These are phyloP conservation scores for Brasenia schreberi DNA, from an alignment of 164 flowering plant species.

Conservation along the genomic window DNA sequence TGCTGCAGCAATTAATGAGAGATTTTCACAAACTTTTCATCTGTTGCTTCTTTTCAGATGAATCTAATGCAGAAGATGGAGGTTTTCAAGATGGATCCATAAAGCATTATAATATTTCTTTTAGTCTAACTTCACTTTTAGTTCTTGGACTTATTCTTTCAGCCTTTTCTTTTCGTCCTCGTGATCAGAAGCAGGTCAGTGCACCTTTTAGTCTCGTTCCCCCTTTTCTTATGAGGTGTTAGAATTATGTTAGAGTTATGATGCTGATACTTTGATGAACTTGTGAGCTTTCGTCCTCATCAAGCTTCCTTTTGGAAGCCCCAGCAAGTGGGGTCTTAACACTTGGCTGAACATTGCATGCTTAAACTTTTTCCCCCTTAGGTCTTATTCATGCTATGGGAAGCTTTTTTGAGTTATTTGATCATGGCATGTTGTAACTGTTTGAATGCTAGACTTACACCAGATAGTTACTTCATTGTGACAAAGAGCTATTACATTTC, in stretches of 20 bases:
- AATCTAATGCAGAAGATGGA: slow-evolving; percentile 40
- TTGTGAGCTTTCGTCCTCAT: neutral
- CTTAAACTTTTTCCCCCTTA: neutral
- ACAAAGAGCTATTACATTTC: too few species aligned
- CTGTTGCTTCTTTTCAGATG: slow-evolving; percentile 26
- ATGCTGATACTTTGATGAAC: too few species aligned
- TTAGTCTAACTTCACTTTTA: slow-evolving; percentile 31
- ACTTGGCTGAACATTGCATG: neutral
- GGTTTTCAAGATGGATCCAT: slow-evolving; percentile 38
- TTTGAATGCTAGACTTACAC: too few species aligned
- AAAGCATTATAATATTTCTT: slow-evolving; percentile 31
- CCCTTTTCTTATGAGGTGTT: neutral
- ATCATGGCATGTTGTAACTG: too few species aligned
- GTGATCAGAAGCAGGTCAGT: slow-evolving; percentile 49
- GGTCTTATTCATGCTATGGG: too few species aligned
- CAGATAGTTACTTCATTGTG: too few species aligned
- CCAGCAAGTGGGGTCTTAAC: too few species aligned
- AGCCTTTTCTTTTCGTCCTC: slow-evolving; percentile 35
- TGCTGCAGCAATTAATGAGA: too few species aligned
- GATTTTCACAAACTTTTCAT: too few species aligned
- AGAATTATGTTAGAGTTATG: neutral
- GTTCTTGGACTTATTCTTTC: slow-evolving; percentile 41
- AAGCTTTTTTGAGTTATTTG: too few species aligned
- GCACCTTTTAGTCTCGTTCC: neutral
- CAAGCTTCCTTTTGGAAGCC: neutral